These are phyloP conservation scores for Carex cristatella DNA, from an alignment of 176 grass and related monocot species.

Conservation along the genomic window DNA sequence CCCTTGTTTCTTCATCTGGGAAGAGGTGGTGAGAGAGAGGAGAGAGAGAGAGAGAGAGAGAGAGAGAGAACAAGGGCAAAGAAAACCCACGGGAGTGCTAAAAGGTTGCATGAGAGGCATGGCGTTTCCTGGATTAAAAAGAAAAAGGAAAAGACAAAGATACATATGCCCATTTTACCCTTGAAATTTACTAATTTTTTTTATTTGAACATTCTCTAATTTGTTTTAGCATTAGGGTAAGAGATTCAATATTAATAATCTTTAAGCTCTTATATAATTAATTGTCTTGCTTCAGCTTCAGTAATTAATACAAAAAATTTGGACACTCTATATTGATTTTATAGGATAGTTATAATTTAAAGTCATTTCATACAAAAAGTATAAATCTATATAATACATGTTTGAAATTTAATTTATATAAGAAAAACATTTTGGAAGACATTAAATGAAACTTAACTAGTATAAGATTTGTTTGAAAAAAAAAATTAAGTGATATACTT, in stretches of 20 bases:
- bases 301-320: not conserved
- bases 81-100: slow-evolving; percentile 18
- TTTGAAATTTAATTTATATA: not conserved
- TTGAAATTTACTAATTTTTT: not conserved
- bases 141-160: slow-evolving; percentile 4
- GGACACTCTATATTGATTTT: not conserved
- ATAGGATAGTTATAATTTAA: not conserved
- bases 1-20: slow-evolving; percentile 38
- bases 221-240: not conserved
- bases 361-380: not conserved
- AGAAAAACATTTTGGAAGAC: not conserved
- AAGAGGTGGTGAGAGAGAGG: not conserved
- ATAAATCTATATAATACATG: not conserved
- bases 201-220: not conserved
- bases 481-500: not conserved
- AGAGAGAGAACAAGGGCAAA: not conserved
- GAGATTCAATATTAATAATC: not conserved
- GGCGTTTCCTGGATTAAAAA: slow-evolving; percentile 15
- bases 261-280: not conserved
- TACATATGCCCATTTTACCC: slow-evolving; percentile 17
- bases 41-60: not conserved
- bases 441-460: not conserved
- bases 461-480: not conserved
- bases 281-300: not conserved
- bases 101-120: slow-evolving; percentile 10